A percentile compares a stretch with the other conserved stretches of the same genome.
Evolutionary conservation across 2,329 filamentous ascomycete genomes (phyloP).

Genomic region (Hypoxylon sp.): DNA sequence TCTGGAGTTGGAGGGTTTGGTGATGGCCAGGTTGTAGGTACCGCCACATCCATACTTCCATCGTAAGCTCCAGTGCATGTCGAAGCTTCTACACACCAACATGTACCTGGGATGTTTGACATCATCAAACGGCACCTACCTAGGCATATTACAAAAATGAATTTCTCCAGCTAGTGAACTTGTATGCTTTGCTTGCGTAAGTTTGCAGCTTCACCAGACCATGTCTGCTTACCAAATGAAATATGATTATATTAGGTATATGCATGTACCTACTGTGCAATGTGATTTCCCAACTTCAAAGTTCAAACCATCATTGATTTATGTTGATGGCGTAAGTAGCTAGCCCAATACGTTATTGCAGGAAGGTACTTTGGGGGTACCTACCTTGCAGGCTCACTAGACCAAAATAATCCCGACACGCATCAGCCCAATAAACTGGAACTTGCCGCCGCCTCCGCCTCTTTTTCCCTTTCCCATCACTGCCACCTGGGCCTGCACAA

Average conservation of each 20-base stretch:
- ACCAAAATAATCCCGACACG: conserved; percentile 43
- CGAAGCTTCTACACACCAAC: conserved; percentile 2
- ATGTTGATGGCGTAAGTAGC: conserved; percentile 7
- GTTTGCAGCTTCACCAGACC: conserved; percentile 11
- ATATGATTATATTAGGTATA: no score
- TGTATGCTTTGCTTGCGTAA: neutral
- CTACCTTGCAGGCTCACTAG: conserved; percentile 16
- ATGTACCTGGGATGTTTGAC: conserved; percentile 9
- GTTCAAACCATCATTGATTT: no score
- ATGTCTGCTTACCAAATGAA: conserved; percentile 11
- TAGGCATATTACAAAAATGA: conserved; percentile 26
- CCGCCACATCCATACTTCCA: conserved; percentile 25
- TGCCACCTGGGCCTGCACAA: conserved; percentile 49
- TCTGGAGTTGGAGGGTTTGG: conserved; percentile 14
- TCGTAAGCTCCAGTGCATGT: neutral
- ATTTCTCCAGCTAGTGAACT: neutral
- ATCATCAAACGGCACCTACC: conserved; percentile 7
- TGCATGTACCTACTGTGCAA: neutral
- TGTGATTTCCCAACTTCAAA: neutral
- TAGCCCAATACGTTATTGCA: neutral
- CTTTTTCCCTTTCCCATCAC: conserved; percentile 43
- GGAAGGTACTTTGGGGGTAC: conserved; percentile 26
- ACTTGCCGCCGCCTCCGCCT: conserved; percentile 45
- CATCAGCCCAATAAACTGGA: conserved; percentile 44
- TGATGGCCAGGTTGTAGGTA: conserved; percentile 24